Evolutionary conservation across 805 yeast species (phyloP), one percentile per base, ranked within the genome.

Genomic region (Candida boleticola): DNA sequence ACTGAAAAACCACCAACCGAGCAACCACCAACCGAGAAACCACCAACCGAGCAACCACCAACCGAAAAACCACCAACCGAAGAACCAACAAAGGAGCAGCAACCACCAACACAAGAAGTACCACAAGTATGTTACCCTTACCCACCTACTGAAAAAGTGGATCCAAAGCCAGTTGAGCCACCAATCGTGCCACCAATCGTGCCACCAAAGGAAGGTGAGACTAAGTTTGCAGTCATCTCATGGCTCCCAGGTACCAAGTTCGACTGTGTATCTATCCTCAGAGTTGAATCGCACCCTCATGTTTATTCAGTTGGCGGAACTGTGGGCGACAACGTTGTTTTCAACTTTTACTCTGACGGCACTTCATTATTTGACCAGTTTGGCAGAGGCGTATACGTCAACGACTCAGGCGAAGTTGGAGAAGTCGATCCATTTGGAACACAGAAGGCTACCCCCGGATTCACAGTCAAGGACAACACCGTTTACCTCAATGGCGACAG

Each of bases 381-480:
- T 40, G 62, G 63, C 11, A 46, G 49, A 34, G 65, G 63, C 16
- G 48, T 64, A 37, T 54, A 52, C 44, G 52, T 58, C 48, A 58
- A 62, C 50, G 38, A 38, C 37, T 56, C 64, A 19, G 69, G 69
- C 16, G 68, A 62, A 40, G 50, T 64, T 36, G 68, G 69, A 20
- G 47, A 52, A 20, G 63, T 61, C 37, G 60, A 56, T 31, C 65
- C 67, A 13, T 57, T 51, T 42, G 66, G 66, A 32, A 45, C 57
- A 23, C 52, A 56, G 45, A 55, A 54, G 14, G 63, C 72, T 35
- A 56, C 72, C 26, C 44, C 62, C 16, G 69, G 73, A 3, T 76
- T 71, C 53, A 50, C 72, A 19, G 61, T 76, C 48, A 25, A 51
- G 6, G 54, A 61, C 33, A 74, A 70, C 29, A 48, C 60, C 52